These are phyloP conservation scores for Suillus brevipes DNA, from an alignment of 768 basidiomycete genomes.

Conservation along the genomic window DNA sequence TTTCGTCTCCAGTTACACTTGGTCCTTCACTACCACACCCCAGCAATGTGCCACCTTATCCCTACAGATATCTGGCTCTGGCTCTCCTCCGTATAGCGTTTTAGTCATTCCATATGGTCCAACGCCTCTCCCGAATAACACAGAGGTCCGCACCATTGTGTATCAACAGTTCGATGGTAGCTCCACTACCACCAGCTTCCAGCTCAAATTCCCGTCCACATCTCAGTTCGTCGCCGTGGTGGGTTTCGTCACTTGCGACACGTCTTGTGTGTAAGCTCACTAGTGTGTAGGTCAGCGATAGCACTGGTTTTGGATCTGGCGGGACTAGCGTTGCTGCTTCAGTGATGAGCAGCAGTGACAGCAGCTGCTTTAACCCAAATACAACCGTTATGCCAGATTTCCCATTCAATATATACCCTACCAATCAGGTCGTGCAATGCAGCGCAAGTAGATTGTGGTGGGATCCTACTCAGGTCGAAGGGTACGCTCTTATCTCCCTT, in stretches of 20 bases:
- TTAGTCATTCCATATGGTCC: constrained; percentile 70
- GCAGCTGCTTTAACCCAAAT: constrained; percentile 59
- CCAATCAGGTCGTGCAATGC: constrained; percentile 68
- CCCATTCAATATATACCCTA: constrained; percentile 60
- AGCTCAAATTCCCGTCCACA: constrained; percentile 62
- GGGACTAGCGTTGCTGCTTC: constrained; percentile 70
- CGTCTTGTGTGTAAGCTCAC: background rate
- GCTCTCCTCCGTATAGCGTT: constrained; percentile 65
- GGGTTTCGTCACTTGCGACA: constrained; percentile 33
- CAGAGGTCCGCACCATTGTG: constrained; percentile 64
- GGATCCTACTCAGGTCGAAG: constrained; percentile 50
- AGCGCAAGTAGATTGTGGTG: constrained; percentile 64
- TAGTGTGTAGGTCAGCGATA: constrained; percentile 53
- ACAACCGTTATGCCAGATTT: constrained; percentile 52
- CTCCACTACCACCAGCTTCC: constrained; percentile 45
- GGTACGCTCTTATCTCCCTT: constrained; percentile 39
- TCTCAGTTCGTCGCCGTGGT: constrained; percentile 80
- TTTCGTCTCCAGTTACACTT: constrained; percentile 41
- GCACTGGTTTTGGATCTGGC: constrained; percentile 63
- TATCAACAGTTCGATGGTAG: constrained; percentile 51
- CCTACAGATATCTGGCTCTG: constrained; percentile 58
- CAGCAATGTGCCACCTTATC: constrained; percentile 68
- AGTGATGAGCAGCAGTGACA: constrained; percentile 51
- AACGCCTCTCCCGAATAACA: constrained; percentile 56
- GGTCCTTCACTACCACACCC: constrained; percentile 47